Evolutionary conservation across 2,329 filamentous ascomycete species (phyloP), one percentile per base, ranked within the genome.

Genomic region (Dactylellina leptospora): DNA sequence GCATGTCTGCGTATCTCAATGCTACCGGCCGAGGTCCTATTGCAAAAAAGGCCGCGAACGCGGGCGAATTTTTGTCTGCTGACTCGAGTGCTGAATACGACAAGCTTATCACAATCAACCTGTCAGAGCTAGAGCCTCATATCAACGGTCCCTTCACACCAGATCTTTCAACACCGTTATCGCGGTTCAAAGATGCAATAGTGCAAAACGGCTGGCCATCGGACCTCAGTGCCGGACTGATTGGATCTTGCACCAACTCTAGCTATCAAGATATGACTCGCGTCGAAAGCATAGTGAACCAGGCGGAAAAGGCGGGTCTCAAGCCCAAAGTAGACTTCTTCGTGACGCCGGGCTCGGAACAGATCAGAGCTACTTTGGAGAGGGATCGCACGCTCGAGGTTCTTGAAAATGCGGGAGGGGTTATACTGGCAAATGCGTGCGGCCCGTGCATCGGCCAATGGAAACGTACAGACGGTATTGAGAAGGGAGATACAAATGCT

Each of bases 261-360:
- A 97, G 95, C 1, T 99, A 97, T 80, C 90, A 97, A 81, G 95
- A 99, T 79, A 99, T 99, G 95, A 96, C 93, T 33, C 89, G 93
- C 73, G 91, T 93, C 11, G 93, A 97, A 81, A 88, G 92, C 78
- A 86, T 99, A 63, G 91, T 97, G 68, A 93, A 93, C 80, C 93
- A 97, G 80, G 95, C 95, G 8, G 85, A 88, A 56, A 87, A 88
- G 69, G 95, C 92, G n/a, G 95, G 95, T 13, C 84, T 99, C 71
- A 91, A 92, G 82, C 92, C 95, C 38, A 91, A 89, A 77, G 87
- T 91, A 1, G 90, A 93, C 78, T 97, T 99, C 82, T 97, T 96
- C 82, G 90, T 99, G 78, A 97, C 95, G 0, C 95, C 95, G 1
- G 95, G 95, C 40, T 96, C 92, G 78, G 95, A 99, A 82, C 93